Evolutionary conservation across 257 asterid genomes (phyloP).

Genomic region (Ligustrum vulgare): DNA sequence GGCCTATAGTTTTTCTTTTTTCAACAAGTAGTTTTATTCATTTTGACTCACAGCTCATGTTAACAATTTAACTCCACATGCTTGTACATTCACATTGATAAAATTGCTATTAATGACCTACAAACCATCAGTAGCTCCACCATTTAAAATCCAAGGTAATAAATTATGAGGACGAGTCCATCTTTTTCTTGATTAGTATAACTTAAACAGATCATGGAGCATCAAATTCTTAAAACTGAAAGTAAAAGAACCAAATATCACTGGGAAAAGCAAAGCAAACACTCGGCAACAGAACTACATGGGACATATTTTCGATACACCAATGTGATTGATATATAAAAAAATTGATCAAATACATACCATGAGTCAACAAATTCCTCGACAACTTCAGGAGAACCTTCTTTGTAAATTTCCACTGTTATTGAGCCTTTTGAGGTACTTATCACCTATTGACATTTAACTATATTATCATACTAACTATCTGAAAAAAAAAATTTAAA

Average conservation of each 20-base stretch:
- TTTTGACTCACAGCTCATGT: not conserved
- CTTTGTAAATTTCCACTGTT: constrained; percentile 83
- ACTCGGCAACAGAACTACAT: not conserved
- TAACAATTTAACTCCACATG: not conserved
- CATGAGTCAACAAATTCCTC: constrained; percentile 64
- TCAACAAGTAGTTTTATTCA: not conserved
- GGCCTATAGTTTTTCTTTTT: too few species aligned
- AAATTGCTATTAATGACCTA: not conserved
- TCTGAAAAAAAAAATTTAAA: constrained; percentile 6
- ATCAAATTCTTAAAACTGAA: not conserved
- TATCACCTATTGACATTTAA: constrained; percentile 50
- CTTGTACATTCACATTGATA: not conserved
- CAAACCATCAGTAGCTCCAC: not conserved
- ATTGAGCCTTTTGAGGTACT: constrained; percentile 80
- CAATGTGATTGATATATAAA: constrained; percentile 8
- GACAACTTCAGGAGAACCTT: constrained; percentile 84
- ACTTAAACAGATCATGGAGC: not conserved
- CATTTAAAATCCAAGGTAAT: not conserved
- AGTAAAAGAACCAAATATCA: not conserved
- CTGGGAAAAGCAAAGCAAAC: not conserved
- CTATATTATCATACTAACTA: constrained; percentile 5
- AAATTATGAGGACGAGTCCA: not conserved
- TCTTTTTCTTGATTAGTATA: constrained; percentile 7
- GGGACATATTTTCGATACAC: constrained; percentile 1
- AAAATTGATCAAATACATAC: constrained; percentile 38